Evolutionary conservation across 129 eudicot species (phyloP), one percentile per base, ranked within the genome.

Genomic region (Tagetes patula): DNA sequence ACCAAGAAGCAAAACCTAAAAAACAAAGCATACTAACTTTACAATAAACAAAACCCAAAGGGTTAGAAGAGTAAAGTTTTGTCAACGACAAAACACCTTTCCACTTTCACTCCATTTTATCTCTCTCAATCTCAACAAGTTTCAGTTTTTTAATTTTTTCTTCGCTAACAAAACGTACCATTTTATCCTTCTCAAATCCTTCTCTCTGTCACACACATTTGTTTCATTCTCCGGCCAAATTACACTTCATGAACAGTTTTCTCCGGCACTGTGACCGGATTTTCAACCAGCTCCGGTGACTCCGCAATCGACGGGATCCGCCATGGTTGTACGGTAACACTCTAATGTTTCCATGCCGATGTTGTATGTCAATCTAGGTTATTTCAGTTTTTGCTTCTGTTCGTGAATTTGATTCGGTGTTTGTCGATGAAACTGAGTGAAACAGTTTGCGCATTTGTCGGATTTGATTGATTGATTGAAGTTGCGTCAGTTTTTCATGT

Each of bases 11-110:
- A 20, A 33, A 60, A 60, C 20, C 11, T 3, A 33, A 34, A 60
- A 60, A 60, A n/a, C 11, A 3, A 32, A 58, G 5, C 5, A n/a
- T 33, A 1, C 34, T 3, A 59, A 59, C 31, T 3, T 9, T 9
- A 1, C 0, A 60, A 74, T 42, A 75, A 42, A 9, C 8, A 13
- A 69, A 68, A 56, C 52, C 33, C 8, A 4, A 50, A 30, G 81
- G 75, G 60, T 9, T 46, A 7, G 10, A 33, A 76, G 0, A 2
- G 32, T 47, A 77, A 70, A 70, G 42, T 60, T 77, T 11, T 9
- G 30, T 41, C 58, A 75, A 75, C 74, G 71, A 77, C 81, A 70
- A 69, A 70, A 61, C 31, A 45, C 42, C 75, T 70, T 69, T 69
- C 47, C 71, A 74, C 78, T 63, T 74, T 74, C 63, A 50, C 49